These are phyloP conservation scores for Xerocomellus dryophilus DNA, from an alignment of 768 basidiomycete species.

Conservation along the genomic window DNA sequence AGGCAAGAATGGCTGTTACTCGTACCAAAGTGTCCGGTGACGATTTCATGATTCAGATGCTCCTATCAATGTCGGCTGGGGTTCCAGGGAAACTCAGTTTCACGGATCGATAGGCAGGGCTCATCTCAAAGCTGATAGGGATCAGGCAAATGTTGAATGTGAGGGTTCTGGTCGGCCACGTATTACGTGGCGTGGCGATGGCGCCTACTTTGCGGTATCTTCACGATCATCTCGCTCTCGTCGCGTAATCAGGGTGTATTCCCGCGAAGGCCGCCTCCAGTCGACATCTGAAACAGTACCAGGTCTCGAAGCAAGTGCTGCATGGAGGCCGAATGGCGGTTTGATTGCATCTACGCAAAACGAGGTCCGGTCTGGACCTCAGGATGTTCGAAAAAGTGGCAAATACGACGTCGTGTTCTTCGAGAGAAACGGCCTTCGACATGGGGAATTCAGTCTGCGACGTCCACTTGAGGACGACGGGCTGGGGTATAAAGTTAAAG, in stretches of 20 bases:
- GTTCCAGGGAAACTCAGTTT: slow-evolving; percentile 94
- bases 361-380: slow-evolving; percentile 69
- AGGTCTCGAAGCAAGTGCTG: slow-evolving; percentile 74
- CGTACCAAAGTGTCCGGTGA: slow-evolving; percentile 2
- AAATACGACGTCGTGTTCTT: slow-evolving; percentile 90
- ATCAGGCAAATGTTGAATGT: slow-evolving; percentile 38
- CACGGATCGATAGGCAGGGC: slow-evolving; percentile 92
- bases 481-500: slow-evolving; percentile 72
- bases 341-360: slow-evolving; percentile 79
- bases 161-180: slow-evolving; percentile 59
- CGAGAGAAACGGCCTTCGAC: slow-evolving; percentile 90
- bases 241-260: slow-evolving; percentile 32
- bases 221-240: slow-evolving; percentile 48
- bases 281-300: slow-evolving; percentile 81
- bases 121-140: slow-evolving; percentile 51
- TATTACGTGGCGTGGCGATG: slow-evolving; percentile 94
- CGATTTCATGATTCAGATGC: slow-evolving; percentile 50
- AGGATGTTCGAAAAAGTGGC: slow-evolving; percentile 60
- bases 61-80: slow-evolving; percentile 97
- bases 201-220: slow-evolving; percentile 82
- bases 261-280: slow-evolving; percentile 59
- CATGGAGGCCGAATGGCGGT: slow-evolving; percentile 89
- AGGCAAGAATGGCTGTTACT: slow-evolving; percentile 43
- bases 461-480: slow-evolving; percentile 32
- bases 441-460: slow-evolving; percentile 80